phyloP scores from a whole-genome alignment of 2,329 filamentous ascomycete genomes.

The Microdochium paspali region DNA sequence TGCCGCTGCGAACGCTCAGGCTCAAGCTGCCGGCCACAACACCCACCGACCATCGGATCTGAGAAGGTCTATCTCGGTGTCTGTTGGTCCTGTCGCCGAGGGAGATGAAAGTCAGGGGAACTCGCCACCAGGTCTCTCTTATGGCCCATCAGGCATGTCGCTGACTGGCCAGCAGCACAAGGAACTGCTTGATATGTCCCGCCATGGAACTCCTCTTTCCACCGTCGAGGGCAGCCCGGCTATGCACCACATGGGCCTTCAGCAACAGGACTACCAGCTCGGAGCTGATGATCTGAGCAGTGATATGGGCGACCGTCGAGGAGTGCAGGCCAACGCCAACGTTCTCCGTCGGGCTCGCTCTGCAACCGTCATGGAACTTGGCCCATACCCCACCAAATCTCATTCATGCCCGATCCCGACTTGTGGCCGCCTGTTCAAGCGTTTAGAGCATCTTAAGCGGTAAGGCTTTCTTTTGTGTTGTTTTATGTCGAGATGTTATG shows the following conservation, averaged over 20 bases:
- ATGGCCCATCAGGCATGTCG: constrained; percentile 59
- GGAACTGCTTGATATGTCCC: constrained; percentile 73
- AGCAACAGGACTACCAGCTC: constrained; percentile 62
- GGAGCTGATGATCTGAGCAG: constrained; percentile 52
- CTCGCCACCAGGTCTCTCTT: constrained; percentile 68
- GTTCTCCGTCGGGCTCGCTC: constrained; percentile 85
- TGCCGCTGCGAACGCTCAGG: constrained; percentile 52
- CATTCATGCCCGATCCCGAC: constrained; percentile 99
- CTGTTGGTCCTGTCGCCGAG: constrained; percentile 73
- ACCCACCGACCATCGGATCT: constrained; percentile 78
- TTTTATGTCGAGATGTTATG: constrained; percentile 21
- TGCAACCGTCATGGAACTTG: constrained; percentile 92
- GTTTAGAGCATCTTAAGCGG: constrained; percentile 98
- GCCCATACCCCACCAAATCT: constrained; percentile 93
- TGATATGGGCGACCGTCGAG: constrained; percentile 51
- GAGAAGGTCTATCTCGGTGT: constrained; percentile 80
- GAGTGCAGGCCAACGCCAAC: constrained; percentile 62
- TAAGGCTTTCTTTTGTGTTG: constrained; percentile 49
- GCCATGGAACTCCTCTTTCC: constrained; percentile 83
- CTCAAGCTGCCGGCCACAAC: constrained; percentile 35
- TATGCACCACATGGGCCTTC: constrained; percentile 59
- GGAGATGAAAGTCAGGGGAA: constrained; percentile 70
- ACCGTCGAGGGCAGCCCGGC: constrained; percentile 75
- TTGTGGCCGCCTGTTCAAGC: constrained; percentile 95
- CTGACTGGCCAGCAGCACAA: constrained; percentile 60